phyloP scores from a whole-genome alignment of 768 basidiomycete genomes.

The Vishniacozyma victoriae region DNA sequence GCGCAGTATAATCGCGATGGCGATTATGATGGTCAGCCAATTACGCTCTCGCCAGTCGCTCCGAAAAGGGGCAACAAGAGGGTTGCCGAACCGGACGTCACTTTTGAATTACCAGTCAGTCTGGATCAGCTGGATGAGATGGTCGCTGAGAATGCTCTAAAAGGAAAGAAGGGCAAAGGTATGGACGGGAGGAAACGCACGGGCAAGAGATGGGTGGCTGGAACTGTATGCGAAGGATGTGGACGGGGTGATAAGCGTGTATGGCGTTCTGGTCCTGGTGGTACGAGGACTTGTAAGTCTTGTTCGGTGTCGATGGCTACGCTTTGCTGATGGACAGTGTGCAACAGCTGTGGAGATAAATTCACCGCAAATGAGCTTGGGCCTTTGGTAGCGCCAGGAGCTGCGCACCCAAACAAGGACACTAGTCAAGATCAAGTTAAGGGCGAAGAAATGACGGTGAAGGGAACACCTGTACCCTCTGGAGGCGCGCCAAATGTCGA shows the following conservation, averaged over 20 bases:
- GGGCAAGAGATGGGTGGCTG: constrained; percentile 4
- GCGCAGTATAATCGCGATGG: constrained; percentile 14
- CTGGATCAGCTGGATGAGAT: constrained; percentile 33
- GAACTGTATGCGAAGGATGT: constrained; percentile 25
- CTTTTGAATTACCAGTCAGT: constrained; percentile 38
- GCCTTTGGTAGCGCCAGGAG: constrained; percentile 29
- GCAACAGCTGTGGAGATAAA: constrained; percentile 33
- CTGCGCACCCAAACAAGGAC: too few species aligned
- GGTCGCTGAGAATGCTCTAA: constrained; percentile 23
- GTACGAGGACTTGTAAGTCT: constrained; percentile 31
- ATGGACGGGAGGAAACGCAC: constrained; percentile 4
- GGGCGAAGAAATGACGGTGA: too few species aligned
- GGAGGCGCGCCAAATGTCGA: too few species aligned
- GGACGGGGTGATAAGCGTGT: constrained; percentile 21
- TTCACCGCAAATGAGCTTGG: constrained; percentile 21
- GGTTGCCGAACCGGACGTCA: constrained; percentile 15
- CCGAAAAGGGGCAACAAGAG: constrained; percentile 13
- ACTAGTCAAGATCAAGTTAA: too few species aligned
- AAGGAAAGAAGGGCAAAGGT: constrained; percentile 8
- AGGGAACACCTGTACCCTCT: too few species aligned
- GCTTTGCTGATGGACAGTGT: constrained; percentile 16
- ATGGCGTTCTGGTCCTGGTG: constrained; percentile 35
- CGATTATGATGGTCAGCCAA: constrained; percentile 13
- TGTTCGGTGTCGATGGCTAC: not conserved
- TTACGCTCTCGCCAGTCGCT: constrained; percentile 5